A percentile compares a stretch with the other conserved stretches of the same genome.
These are phyloP conservation scores for Cenchrus fungigraminus DNA, from an alignment of 176 grass and related monocot genomes.

Conservation along the genomic window DNA sequence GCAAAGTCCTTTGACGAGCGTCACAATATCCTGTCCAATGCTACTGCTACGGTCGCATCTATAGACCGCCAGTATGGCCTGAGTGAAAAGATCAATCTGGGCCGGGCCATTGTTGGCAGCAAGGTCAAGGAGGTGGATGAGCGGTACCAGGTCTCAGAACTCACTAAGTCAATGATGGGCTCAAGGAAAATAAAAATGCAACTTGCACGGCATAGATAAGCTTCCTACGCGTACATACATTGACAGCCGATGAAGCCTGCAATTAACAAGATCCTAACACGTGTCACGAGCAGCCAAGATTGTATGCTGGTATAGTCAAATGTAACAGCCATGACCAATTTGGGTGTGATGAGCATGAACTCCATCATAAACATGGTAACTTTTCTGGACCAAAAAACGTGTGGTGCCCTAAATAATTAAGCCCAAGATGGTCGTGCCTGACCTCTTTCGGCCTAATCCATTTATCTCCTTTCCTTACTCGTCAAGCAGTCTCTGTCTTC, in stretches of 20 bases:
- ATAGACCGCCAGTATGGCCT: constrained; percentile 81
- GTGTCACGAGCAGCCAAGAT: not conserved
- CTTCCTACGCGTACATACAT: not conserved
- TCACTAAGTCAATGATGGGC: constrained; percentile 55
- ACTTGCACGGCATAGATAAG: constrained; percentile 7
- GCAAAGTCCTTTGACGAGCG: constrained; percentile 84
- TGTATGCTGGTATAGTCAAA: not conserved
- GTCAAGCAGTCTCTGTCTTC: constrained; percentile 22
- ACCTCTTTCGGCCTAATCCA: not conserved
- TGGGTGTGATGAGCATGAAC: not conserved
- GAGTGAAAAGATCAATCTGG: constrained; percentile 78
- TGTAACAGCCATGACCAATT: constrained; percentile 14
- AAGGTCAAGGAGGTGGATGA: constrained; percentile 91
- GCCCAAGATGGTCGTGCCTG: constrained; percentile 22
- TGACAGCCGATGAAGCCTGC: constrained; percentile 12
- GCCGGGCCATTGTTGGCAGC: constrained; percentile 66
- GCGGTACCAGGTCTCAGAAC: constrained; percentile 75
- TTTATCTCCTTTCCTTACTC: not conserved
- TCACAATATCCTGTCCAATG: constrained; percentile 80
- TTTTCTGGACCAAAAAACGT: constrained; percentile 3
- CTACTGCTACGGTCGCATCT: constrained; percentile 72
- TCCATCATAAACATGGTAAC: not conserved
- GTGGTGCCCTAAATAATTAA: not conserved
- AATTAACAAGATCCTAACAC: not conserved
- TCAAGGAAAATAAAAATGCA: not conserved